Evolutionary conservation across 495 filamentous ascomycete species (phyloP).

Genomic region (Lindgomyces ingoldianus): DNA sequence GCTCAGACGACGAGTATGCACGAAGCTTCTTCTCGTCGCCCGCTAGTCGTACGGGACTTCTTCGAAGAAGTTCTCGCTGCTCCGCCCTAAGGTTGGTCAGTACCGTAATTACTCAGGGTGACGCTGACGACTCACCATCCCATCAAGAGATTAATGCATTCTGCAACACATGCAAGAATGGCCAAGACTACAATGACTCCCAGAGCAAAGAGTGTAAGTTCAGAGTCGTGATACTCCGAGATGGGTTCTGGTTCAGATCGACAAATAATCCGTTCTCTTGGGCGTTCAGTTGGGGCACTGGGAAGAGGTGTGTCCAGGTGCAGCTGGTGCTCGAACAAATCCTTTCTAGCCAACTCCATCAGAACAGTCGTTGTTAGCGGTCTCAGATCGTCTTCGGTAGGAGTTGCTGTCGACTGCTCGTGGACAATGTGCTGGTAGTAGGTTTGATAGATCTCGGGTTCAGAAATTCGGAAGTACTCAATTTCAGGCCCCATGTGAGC

Average conservation of each 20-base stretch:
- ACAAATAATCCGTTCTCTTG: constrained; percentile 15
- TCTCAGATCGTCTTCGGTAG: background rate
- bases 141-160: background rate
- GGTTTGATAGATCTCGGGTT: constrained; percentile 14
- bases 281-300: constrained; percentile 6
- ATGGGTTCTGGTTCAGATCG: constrained; percentile 3
- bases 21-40: constrained; percentile 16
- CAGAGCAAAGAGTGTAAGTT: constrained; percentile 5
- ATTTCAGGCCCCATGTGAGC: constrained; percentile 14
- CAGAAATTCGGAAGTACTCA: constrained; percentile 8
- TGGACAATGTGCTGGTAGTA: background rate
- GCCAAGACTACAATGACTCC: constrained; percentile 16
- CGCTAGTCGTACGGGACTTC: constrained; percentile 1
- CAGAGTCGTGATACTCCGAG: constrained; percentile 12
- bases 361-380: background rate
- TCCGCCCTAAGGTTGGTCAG: background rate
- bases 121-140: constrained; percentile 10
- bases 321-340: background rate
- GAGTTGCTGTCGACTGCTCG: background rate
- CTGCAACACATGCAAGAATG: constrained; percentile 22
- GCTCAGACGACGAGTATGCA: background rate
- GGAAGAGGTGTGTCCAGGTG: background rate
- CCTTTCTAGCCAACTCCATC: background rate
- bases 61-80: background rate
- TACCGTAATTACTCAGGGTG: background rate